Evolutionary conservation across 1,139 yeast species (phyloP).

Genomic region (Saccharomyces hybrid): DNA sequence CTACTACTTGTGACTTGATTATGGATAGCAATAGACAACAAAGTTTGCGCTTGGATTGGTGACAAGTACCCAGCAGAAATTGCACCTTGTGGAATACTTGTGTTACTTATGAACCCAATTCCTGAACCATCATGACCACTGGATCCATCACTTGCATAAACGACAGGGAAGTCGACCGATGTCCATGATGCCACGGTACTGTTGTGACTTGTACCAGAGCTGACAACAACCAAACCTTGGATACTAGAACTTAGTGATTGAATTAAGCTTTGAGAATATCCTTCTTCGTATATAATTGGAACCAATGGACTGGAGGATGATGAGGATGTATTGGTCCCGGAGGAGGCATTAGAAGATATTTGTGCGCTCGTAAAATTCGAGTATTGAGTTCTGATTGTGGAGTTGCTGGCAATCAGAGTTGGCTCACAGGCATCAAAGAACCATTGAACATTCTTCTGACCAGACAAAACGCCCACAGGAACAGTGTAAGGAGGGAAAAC

Average conservation of each 20-base stretch:
- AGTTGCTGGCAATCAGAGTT: conserved; percentile 13
- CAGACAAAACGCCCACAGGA: conserved; percentile 22
- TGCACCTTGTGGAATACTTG: conserved; percentile 18
- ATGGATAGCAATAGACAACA: conserved; percentile 21
- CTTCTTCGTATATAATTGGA: conserved; percentile 23
- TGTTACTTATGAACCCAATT: conserved; percentile 11
- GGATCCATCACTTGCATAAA: conserved; percentile 14
- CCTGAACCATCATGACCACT: background rate
- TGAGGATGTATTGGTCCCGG: conserved; percentile 4
- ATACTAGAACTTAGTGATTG: conserved; percentile 12
- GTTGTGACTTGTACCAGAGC: conserved; percentile 15
- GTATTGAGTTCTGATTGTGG: conserved; percentile 16
- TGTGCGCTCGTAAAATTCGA: conserved; percentile 15
- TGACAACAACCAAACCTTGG: conserved; percentile 23
- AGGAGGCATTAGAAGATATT: background rate
- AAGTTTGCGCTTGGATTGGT: conserved; percentile 26
- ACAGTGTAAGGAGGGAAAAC: conserved; percentile 20
- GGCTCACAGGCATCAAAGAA: conserved; percentile 21
- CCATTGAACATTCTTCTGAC: conserved; percentile 13
- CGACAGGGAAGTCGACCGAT: conserved; percentile 16
- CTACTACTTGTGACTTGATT: conserved; percentile 18
- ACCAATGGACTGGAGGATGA: conserved; percentile 11
- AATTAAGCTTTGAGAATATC: conserved; percentile 11
- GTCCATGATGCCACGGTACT: conserved; percentile 10
- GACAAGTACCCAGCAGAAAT: conserved; percentile 27